phyloP scores from a whole-genome alignment of 2,329 filamentous ascomycete genomes.

The Zymoseptoria brevis region DNA sequence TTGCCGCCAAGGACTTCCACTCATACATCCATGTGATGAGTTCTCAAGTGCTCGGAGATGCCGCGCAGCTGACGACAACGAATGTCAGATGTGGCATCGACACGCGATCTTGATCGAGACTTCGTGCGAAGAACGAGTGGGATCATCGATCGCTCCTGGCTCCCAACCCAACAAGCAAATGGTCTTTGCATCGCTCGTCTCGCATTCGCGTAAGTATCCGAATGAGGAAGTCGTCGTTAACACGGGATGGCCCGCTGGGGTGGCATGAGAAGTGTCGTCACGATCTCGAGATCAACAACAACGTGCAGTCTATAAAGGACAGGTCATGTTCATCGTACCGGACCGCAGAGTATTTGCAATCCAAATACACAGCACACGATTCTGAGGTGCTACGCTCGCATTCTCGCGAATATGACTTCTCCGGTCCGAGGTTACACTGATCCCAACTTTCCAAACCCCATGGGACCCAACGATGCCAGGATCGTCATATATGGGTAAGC shows the following conservation, averaged over 20 bases:
- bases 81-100: not conserved
- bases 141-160: not conserved
- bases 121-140: not conserved
- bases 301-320: not conserved
- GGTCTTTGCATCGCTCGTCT: not conserved
- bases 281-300: not conserved
- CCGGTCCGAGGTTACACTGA: constrained; percentile 38
- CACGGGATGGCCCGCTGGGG: not conserved
- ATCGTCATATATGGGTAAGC: constrained; percentile 41
- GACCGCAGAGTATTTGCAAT: too few relatives aligned
- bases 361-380: too few relatives aligned
- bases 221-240: not conserved
- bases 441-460: constrained; percentile 45
- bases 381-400: not conserved
- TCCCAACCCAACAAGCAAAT: not conserved
- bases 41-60: not conserved
- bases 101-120: too few relatives aligned
- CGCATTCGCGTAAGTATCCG: not conserved
- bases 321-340: not conserved
- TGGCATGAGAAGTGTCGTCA: not conserved
- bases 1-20: not conserved
- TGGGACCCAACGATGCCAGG: constrained; percentile 39
- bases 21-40: not conserved
- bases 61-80: not conserved
- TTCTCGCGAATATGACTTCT: not conserved